phyloP scores from a whole-genome alignment of 1,139 yeast genomes.

The Sugiyamaella xylanicola region DNA sequence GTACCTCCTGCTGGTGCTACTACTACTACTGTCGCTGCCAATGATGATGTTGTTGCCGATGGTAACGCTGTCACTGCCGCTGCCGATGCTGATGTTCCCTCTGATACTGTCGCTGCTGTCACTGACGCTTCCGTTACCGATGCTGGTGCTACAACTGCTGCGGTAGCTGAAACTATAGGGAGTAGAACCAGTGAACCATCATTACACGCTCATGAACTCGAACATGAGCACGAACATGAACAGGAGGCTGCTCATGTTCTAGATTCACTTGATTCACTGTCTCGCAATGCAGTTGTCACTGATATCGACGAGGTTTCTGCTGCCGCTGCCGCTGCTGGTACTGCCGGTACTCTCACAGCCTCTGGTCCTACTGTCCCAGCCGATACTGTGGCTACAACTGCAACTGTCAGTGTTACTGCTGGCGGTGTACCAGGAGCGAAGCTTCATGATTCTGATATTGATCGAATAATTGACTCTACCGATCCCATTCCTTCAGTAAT shows the following conservation, averaged over 20 bases:
- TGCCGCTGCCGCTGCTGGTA: conserved; percentile 9
- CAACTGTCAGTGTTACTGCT: neutral
- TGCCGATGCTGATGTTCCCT: neutral
- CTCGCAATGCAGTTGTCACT: conserved; percentile 2
- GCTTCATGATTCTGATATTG: neutral
- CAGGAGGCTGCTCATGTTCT: conserved; percentile 12
- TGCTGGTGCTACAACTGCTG: neutral
- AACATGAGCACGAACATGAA: conserved; percentile 5
- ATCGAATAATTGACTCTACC: neutral
- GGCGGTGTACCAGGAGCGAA: too few relatives aligned
- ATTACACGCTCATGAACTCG: neutral
- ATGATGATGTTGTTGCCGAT: neutral
- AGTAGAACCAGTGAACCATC: neutral
- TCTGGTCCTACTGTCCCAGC: neutral
- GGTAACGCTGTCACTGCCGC: neutral
- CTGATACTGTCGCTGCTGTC: neutral
- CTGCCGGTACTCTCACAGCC: neutral
- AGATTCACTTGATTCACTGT: conserved; percentile 8
- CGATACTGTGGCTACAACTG: neutral
- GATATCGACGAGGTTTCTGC: conserved; percentile 14
- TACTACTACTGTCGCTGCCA: neutral
- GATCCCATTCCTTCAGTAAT: neutral
- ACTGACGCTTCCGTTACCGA: neutral
- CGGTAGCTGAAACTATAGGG: neutral
- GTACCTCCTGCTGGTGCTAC: too few relatives aligned